phyloP scores from a whole-genome alignment of 805 yeast species.

The Saccharomycopsis synnaedendra region DNA sequence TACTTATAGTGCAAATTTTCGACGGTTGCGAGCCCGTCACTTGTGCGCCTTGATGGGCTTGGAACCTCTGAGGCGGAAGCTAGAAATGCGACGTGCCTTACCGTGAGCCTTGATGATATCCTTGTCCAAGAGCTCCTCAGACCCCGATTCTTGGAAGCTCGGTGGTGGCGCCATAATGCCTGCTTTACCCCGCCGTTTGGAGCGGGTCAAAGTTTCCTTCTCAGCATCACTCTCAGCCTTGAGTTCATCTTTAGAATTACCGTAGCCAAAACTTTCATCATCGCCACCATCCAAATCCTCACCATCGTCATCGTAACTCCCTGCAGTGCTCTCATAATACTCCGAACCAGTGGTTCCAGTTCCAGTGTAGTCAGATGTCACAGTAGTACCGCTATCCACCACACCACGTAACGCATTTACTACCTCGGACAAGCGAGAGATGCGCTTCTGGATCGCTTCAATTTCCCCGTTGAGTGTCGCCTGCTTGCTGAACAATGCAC shows the following conservation, averaged over 20 bases:
- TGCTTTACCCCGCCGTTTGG: not conserved
- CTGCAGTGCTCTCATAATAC: not conserved
- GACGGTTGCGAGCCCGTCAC: not conserved
- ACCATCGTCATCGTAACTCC: slow-evolving; percentile 1
- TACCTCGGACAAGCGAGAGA: slow-evolving; percentile 27
- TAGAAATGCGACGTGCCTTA: too few relatives aligned
- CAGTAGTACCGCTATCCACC: not conserved
- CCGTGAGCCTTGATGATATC: too few relatives aligned
- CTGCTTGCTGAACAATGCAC: slow-evolving; percentile 43
- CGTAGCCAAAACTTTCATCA: not conserved
- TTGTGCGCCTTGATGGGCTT: not conserved
- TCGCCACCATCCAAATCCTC: slow-evolving; percentile 1
- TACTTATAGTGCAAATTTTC: too few relatives aligned
- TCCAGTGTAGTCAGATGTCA: too few relatives aligned
- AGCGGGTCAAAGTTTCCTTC: not conserved
- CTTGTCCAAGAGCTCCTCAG: too few relatives aligned
- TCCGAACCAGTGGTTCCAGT: too few relatives aligned
- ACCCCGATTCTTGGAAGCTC: too few relatives aligned
- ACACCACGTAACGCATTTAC: not conserved
- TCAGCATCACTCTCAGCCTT: not conserved
- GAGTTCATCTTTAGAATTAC: not conserved
- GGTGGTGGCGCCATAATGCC: not conserved
- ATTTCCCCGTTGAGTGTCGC: slow-evolving; percentile 43
- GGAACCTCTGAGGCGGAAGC: not conserved
- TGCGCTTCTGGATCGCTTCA: slow-evolving; percentile 28